Evolutionary conservation across 1,284 basidiomycete genomes (phyloP), one percentile per base, ranked within the genome.

Genomic region (Heterobasidion annosum): DNA sequence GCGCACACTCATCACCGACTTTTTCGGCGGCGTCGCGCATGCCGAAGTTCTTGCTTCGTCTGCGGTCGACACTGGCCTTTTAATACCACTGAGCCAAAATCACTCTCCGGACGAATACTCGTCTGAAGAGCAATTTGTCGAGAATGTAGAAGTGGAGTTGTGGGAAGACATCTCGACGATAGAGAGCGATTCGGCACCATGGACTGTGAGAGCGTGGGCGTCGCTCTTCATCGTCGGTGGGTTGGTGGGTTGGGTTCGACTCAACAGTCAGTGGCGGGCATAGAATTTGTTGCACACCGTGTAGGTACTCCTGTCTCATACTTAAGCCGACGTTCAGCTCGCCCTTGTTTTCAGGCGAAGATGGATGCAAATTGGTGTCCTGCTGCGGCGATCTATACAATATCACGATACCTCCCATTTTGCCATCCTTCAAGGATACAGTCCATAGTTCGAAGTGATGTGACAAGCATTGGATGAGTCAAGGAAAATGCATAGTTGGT

Each of bases 21-120:
- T 99, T 68, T 93, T 99, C 62, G 96, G 96, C 2, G 93, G 91
- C 0, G 92, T 98, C 8, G 79, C 91, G 2, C 85, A 89, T 56
- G 91, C 89, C 0, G 92, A 97, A 62, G 71, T 83, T n/a, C 56
- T 70, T 8, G 34, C 51, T 18, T 34, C 51, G n/a, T 37, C 48
- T 50, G n/a, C 13, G 12, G 37, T 40, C 10, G 37, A 40, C n/a
- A 10, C 8, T 3, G n/a, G 10, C n/a, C 37, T 40, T 3, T n/a
- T 5, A 5, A 40, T 40, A 5, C 4, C 25, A 4, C 3, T 8
- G n/a, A n/a, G 37, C n/a, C 37, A 40, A 10, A 40, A 40, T n/a
- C 10, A 12, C 3, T 10, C 37, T 8, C n/a, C 5, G 5, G 25
- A 25, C n/a, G 37, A 8, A 5, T n/a, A 2, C 8, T 40, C 37